Percentiles rank a stretch among this genome's conserved stretches.
phyloP scores from a whole-genome alignment of 805 yeast genomes.

The Pichia membranifaciens region DNA sequence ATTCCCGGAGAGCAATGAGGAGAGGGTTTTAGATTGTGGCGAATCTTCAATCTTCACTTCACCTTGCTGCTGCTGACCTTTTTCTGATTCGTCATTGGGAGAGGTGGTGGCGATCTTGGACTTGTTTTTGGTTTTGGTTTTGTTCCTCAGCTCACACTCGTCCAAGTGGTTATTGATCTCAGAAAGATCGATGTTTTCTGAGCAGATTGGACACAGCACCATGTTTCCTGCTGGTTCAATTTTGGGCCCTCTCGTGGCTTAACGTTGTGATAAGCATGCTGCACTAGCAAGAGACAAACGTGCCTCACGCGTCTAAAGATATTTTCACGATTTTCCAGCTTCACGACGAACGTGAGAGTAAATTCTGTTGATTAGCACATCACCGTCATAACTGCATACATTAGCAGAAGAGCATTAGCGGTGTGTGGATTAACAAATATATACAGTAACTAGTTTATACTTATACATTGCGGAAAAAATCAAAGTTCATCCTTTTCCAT shows the following conservation, averaged over 20 bases:
- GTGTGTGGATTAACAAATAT: too few species aligned
- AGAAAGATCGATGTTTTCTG: conserved; percentile 23
- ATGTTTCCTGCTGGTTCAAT: conserved; percentile 11
- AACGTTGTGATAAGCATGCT: too few species aligned
- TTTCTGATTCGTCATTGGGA: neutral
- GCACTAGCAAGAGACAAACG: too few species aligned
- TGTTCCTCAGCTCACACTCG: conserved; percentile 16
- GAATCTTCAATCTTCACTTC: neutral
- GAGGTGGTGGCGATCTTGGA: neutral
- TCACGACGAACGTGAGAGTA: too few species aligned
- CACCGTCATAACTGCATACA: too few species aligned
- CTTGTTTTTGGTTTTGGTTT: neutral
- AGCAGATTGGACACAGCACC: conserved; percentile 34
- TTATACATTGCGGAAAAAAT: neutral
- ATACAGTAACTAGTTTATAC: too few species aligned
- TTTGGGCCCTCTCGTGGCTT: too few species aligned
- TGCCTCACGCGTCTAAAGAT: too few species aligned
- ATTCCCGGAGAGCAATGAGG: conserved; percentile 8
- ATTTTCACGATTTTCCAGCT: too few species aligned
- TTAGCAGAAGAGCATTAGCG: too few species aligned
- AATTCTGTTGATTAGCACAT: too few species aligned
- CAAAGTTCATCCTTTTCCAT: conserved; percentile 19
- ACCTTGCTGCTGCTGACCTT: neutral
- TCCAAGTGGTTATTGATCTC: conserved; percentile 34
- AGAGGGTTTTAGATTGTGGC: neutral